Percentiles rank a stretch among this genome's conserved stretches.
Conservation (phyloP, 306 rosid species). For the Quercus agrifolia region DNA sequence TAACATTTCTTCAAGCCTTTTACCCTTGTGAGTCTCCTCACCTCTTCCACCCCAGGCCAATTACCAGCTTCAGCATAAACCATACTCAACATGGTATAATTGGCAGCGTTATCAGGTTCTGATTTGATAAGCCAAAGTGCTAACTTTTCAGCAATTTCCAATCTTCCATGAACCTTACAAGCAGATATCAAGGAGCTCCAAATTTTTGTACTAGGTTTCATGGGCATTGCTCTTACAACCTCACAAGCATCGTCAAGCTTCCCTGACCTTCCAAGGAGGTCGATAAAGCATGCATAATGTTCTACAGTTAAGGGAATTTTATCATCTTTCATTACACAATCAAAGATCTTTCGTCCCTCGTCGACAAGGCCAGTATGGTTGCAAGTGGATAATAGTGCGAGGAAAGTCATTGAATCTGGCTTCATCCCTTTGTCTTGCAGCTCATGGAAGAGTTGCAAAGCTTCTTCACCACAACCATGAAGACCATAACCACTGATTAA, state of each 20-base stretch:
- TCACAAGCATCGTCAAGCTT: conserved; percentile 61
- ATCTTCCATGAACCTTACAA: conserved; percentile 54
- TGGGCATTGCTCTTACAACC: conserved; percentile 42
- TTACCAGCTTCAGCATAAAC: conserved; percentile 52
- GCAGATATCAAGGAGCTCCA: conserved; percentile 67
- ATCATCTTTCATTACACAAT: conserved; percentile 24
- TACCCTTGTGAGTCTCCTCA: conserved; percentile 38
- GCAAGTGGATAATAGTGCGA: conserved; percentile 60
- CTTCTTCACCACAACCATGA: conserved; percentile 59
- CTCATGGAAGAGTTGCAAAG: conserved; percentile 45
- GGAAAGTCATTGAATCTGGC: conserved; percentile 47
- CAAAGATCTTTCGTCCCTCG: conserved; percentile 51
- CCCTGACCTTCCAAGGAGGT: conserved; percentile 68
- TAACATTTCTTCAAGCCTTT: conserved; percentile 43
- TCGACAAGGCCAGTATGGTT: conserved; percentile 61
- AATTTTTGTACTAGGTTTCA: conserved; percentile 54
- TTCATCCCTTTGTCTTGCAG: conserved; percentile 49
- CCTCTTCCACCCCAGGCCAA: conserved; percentile 54
- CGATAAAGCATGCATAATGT: conserved; percentile 60
- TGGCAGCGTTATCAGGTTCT: conserved; percentile 57
- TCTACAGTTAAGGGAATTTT: conserved; percentile 32
- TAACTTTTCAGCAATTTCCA: conserved; percentile 51
- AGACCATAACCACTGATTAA: conserved; percentile 52
- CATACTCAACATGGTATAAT: conserved; percentile 47
- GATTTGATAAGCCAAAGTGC: conserved; percentile 42